Conservation (phyloP, 202 grass and related monocot species). For the Setaria viridis region DNA sequence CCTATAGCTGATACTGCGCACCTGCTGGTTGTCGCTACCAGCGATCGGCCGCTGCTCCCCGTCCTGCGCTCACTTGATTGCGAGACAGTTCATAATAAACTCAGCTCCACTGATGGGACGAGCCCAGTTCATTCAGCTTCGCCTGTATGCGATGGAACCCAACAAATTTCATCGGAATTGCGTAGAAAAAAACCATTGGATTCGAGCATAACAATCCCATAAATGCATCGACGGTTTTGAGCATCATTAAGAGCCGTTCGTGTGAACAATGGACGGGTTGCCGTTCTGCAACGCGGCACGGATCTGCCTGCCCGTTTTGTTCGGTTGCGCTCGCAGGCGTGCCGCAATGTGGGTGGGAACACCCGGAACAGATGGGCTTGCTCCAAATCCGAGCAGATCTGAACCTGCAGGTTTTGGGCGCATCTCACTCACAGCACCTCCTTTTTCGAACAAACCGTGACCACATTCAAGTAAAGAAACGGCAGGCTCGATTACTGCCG, state of each 20-base stretch:
- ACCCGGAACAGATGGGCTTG: neutral
- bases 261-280: neutral
- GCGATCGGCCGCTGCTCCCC: neutral
- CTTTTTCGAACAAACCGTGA: neutral
- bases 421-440: neutral
- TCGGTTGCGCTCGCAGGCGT: neutral
- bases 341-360: neutral
- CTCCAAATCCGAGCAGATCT: constrained; percentile 16
- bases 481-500: constrained; percentile 19
- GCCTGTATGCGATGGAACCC: too few species aligned
- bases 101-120: neutral
- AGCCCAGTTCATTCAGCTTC: neutral
- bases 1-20: neutral
- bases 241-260: neutral
- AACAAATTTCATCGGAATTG: neutral
- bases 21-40: neutral
- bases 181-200: too few species aligned
- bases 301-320: neutral
- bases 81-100: neutral
- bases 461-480: constrained; percentile 4
- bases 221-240: neutral
- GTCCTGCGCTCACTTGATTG: neutral
- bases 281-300: neutral
- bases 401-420: neutral
- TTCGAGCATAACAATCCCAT: neutral